These are phyloP conservation scores for Amphibolis antarctica DNA, from an alignment of 106 monocot species.

Conservation along the genomic window DNA sequence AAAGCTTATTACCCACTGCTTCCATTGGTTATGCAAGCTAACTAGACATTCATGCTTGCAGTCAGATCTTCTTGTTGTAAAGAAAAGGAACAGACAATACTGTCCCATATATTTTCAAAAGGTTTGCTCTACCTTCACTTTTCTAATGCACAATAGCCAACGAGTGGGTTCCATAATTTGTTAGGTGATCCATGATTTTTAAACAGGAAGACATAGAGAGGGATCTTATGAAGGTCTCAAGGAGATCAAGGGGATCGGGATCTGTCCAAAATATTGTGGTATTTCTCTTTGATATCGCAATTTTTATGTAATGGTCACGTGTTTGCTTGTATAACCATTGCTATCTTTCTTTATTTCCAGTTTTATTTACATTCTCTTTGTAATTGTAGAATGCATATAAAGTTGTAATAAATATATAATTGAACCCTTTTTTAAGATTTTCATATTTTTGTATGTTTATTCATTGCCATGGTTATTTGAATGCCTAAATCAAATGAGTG, in stretches of 20 bases:
- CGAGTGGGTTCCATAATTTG: neutral
- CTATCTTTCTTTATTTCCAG: neutral
- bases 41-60: conserved; percentile 27
- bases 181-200: neutral
- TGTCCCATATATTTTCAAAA: conserved; percentile 97
- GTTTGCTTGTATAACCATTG: too few species aligned
- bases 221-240: conserved; percentile 63
- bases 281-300: neutral
- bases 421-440: neutral
- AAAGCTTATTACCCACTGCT: too few species aligned
- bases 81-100: conserved; percentile 81
- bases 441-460: neutral
- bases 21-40: neutral
- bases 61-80: conserved; percentile 88
- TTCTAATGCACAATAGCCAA: neutral
- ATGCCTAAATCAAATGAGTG: neutral
- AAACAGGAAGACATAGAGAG: conserved; percentile 88
- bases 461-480: neutral
- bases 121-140: conserved; percentile 16
- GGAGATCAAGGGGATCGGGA: conserved; percentile 35
- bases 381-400: neutral
- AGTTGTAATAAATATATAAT: neutral
- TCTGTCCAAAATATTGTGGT: conserved; percentile 76
- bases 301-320: too few species aligned
- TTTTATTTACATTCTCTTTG: neutral